Percentiles rank a stretch among this genome's conserved stretches.
phyloP scores from a whole-genome alignment of 164 flowering plant genomes.

The Platanus orientalis region DNA sequence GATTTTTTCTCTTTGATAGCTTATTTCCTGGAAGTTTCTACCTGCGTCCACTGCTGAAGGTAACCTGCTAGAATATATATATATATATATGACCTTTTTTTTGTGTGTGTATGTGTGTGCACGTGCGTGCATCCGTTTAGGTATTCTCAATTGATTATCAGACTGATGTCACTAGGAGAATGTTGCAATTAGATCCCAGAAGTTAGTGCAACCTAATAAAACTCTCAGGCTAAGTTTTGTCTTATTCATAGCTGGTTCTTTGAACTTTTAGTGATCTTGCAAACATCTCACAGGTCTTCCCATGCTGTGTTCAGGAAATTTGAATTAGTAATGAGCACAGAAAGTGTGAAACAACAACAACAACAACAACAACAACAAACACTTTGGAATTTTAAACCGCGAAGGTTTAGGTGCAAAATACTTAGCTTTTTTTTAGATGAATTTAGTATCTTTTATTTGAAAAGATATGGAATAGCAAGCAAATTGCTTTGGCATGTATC shows the following conservation, averaged over 20 bases:
- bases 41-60: conserved; percentile 94
- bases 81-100: too few species aligned
- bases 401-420: too few species aligned
- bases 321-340: too few species aligned
- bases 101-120: too few species aligned
- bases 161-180: neutral
- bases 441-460: neutral
- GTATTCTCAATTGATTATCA: neutral
- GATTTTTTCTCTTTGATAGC: conserved; percentile 63
- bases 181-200: neutral
- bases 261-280: neutral
- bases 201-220: neutral
- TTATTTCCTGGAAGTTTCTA: conserved; percentile 95
- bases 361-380: too few species aligned
- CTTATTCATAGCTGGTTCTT: neutral
- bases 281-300: neutral
- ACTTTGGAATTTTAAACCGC: too few species aligned
- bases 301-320: too few species aligned
- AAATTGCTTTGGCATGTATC: neutral
- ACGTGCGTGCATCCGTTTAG: too few species aligned
- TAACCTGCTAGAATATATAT: conserved; percentile 19
- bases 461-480: too few species aligned
- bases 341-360: too few species aligned
- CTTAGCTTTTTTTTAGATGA: neutral
- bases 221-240: neutral